phyloP scores from a whole-genome alignment of 169 alveolate genomes.

The Neospora caninum region DNA sequence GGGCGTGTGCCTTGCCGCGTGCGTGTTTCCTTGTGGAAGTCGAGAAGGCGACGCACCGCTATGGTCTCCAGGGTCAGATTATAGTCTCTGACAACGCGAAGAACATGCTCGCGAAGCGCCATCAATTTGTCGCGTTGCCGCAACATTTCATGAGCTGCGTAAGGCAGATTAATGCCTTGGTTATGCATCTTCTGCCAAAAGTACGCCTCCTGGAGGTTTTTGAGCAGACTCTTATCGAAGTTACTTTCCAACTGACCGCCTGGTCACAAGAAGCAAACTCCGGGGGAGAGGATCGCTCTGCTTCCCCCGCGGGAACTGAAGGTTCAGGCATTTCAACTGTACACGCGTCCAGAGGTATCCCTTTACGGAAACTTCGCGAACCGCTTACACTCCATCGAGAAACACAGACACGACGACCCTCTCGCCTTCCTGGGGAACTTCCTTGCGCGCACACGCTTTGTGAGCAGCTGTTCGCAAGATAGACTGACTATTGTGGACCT shows the following conservation, averaged over 20 bases:
- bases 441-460: no score
- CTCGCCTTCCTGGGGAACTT: no score
- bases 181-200: constrained; percentile 90
- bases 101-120: constrained; percentile 87
- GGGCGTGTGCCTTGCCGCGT: not conserved
- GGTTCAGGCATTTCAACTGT: no score
- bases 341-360: no score
- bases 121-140: constrained; percentile 85
- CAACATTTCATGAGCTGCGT: constrained; percentile 78
- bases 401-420: no score
- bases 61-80: not conserved
- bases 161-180: constrained; percentile 81
- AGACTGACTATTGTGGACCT: no score
- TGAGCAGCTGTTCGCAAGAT: no score
- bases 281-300: not conserved
- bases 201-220: constrained; percentile 84
- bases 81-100: constrained; percentile 82
- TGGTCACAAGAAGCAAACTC: not conserved
- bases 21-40: no score
- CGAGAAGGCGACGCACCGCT: not conserved
- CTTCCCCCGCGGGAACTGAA: not conserved
- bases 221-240: constrained; percentile 84
- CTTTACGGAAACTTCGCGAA: no score
- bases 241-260: constrained; percentile 81
- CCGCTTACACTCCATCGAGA: no score